A percentile compares a stretch with the other conserved stretches of the same genome.
These are phyloP conservation scores for Penicillium soppii DNA, from an alignment of 495 filamentous ascomycete genomes.

Conservation along the genomic window DNA sequence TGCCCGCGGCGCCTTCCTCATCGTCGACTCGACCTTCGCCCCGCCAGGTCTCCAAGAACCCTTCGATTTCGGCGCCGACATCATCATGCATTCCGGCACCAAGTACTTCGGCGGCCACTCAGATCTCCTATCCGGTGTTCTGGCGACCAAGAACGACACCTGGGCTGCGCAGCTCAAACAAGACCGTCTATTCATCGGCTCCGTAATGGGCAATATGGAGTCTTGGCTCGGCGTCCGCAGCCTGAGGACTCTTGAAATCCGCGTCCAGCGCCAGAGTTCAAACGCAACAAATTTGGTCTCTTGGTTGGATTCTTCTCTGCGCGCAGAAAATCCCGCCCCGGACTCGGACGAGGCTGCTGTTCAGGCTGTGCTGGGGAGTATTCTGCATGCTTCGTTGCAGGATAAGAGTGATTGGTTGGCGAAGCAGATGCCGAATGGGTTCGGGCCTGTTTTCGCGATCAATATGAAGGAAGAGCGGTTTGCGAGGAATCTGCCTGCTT, in stretches of 20 bases:
- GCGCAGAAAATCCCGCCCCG: slow-evolving; percentile 23
- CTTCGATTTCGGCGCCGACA: slow-evolving; percentile 73
- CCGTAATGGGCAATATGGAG: slow-evolving; percentile 87
- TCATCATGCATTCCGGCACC: slow-evolving; percentile 87
- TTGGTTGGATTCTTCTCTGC: slow-evolving; percentile 61
- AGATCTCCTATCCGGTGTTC: slow-evolving; percentile 84
- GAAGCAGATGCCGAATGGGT: slow-evolving; percentile 91
- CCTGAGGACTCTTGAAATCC: slow-evolving; percentile 79
- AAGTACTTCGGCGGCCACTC: slow-evolving; percentile 96
- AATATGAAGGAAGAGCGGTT: slow-evolving; percentile 55
- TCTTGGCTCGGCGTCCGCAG: slow-evolving; percentile 88
- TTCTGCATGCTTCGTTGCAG: slow-evolving; percentile 79
- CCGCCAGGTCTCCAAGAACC: slow-evolving; percentile 90
- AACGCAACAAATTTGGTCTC: slow-evolving; percentile 66
- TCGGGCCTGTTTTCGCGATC: slow-evolving; percentile 84
- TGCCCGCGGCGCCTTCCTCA: slow-evolving; percentile 66
- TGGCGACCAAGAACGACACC: slow-evolving; percentile 58
- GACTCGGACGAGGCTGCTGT: slow-evolving; percentile 45
- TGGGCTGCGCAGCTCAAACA: slow-evolving; percentile 56
- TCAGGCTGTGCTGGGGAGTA: slow-evolving; percentile 51
- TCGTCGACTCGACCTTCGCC: slow-evolving; percentile 88
- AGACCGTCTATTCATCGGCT: slow-evolving; percentile 75
- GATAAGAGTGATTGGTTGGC: slow-evolving; percentile 68
- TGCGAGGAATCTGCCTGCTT: slow-evolving; percentile 71
- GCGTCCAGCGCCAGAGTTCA: slow-evolving; percentile 70